phyloP scores from a whole-genome alignment of 1,284 basidiomycete genomes.

The Porodaedalea pini region DNA sequence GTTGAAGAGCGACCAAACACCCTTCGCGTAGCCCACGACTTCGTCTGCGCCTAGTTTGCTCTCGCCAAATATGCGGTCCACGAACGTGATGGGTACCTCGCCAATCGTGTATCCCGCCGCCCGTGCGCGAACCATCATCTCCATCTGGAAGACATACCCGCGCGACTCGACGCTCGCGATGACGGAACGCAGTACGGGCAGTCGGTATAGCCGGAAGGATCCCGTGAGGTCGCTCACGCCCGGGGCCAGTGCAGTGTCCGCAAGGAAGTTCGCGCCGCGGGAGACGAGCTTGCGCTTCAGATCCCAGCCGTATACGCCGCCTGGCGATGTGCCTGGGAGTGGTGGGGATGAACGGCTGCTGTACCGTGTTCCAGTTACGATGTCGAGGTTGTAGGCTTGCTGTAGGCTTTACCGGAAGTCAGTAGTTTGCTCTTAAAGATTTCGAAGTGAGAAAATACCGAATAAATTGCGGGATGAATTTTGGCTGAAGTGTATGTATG shows the following conservation, averaged over 20 bases:
- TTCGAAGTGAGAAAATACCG: too few relatives aligned
- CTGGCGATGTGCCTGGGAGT: conserved; percentile 52
- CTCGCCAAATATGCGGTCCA: conserved; percentile 89
- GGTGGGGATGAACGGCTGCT: conserved; percentile 52
- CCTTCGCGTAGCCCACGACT: conserved; percentile 85
- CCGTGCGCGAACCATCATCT: conserved; percentile 89
- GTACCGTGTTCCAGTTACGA: conserved; percentile 92
- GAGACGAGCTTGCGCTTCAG: conserved; percentile 83
- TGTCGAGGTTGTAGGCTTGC: conserved; percentile 77
- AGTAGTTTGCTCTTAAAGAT: too few relatives aligned
- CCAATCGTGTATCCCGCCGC: conserved; percentile 81
- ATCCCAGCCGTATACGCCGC: conserved; percentile 89
- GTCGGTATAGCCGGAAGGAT: conserved; percentile 83
- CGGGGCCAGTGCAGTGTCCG: conserved; percentile 76
- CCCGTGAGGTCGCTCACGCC: conserved; percentile 87
- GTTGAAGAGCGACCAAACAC: conserved; percentile 78
- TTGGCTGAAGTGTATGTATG: conserved; percentile 52
- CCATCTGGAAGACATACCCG: conserved; percentile 96
- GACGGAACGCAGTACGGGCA: conserved; percentile 73
- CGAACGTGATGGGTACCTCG: conserved; percentile 91
- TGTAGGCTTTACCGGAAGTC: conserved; percentile 53
- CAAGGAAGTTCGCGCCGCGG: conserved; percentile 83
- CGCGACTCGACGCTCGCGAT: conserved; percentile 81
- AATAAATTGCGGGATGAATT: conserved; percentile 88
- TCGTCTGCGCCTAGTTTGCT: conserved; percentile 88